These are phyloP conservation scores for Leptomonas seymouri DNA, from an alignment of 208 protist genomes.

Conservation along the genomic window DNA sequence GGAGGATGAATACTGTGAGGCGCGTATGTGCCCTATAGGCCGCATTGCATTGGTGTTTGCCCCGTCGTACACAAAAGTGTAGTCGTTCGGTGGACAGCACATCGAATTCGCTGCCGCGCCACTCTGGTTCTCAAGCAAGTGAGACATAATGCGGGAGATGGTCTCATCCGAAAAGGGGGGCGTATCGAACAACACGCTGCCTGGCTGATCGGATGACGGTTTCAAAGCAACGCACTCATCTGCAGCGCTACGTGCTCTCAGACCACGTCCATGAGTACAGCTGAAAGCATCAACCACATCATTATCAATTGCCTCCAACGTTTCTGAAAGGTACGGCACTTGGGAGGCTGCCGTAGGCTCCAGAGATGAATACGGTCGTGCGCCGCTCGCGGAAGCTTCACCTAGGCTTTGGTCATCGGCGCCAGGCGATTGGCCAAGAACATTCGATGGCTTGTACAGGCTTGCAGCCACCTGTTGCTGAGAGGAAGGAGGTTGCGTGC, in stretches of 20 bases:
- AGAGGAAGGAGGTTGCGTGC: neutral
- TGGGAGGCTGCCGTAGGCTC: neutral
- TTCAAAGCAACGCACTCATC: too few species aligned
- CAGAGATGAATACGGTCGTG: neutral
- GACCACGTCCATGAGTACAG: too few species aligned
- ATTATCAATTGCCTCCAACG: neutral
- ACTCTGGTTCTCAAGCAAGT: neutral
- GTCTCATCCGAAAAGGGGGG: neutral
- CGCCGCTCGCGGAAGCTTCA: neutral
- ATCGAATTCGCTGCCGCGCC: neutral
- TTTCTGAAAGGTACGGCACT: conserved; percentile 8
- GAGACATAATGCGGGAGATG: neutral
- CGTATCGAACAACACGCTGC: conserved; percentile 17
- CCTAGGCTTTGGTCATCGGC: neutral
- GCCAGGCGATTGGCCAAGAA: conserved; percentile 2
- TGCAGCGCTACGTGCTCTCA: too few species aligned
- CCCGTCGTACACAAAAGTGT: neutral
- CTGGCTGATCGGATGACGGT: neutral
- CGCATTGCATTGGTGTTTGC: neutral
- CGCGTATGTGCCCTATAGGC: neutral
- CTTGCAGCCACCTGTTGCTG: neutral
- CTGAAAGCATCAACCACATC: neutral
- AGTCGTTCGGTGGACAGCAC: neutral
- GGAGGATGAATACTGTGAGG: neutral
- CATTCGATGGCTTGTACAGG: neutral